A percentile compares a stretch with the other conserved stretches of the same genome.
phyloP scores from a whole-genome alignment of 495 filamentous ascomycete species.

The Parachaetomium inaequale region DNA sequence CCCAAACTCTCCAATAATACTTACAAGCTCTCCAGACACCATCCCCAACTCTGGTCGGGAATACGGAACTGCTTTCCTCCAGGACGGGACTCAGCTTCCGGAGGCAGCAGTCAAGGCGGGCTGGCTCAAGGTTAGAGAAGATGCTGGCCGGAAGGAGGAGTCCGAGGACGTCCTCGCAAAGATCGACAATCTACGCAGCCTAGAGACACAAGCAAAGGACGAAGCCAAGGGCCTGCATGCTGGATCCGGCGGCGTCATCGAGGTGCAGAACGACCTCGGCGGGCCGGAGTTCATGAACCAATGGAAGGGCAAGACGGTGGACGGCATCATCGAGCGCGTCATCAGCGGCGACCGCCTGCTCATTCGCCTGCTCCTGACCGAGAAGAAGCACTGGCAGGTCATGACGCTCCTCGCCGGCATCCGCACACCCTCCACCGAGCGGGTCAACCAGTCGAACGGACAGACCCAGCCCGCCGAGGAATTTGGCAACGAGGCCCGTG shows the following conservation, averaged over 20 bases:
- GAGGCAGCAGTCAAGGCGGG: conserved; percentile 79
- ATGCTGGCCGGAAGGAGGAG: conserved; percentile 83
- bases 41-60: conserved; percentile 83
- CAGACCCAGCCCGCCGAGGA: conserved; percentile 81
- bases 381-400: conserved; percentile 74
- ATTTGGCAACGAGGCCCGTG: conserved; percentile 77
- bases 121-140: conserved; percentile 87
- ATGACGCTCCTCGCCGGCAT: conserved; percentile 89
- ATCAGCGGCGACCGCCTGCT: conserved; percentile 86
- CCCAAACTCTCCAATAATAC: background rate
- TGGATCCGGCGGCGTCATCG: conserved; percentile 55
- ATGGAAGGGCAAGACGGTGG: conserved; percentile 72
- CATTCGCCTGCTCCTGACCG: conserved; percentile 70
- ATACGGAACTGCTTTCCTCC: conserved; percentile 74
- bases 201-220: conserved; percentile 77
- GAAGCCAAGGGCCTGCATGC: conserved; percentile 78
- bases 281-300: conserved; percentile 71
- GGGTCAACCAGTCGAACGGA: conserved; percentile 68
- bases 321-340: conserved; percentile 78
- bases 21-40: conserved; percentile 45
- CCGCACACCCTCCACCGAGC: conserved; percentile 77
- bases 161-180: conserved; percentile 64
- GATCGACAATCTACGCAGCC: conserved; percentile 67
- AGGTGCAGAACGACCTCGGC: conserved; percentile 73
- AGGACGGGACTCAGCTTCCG: conserved; percentile 69